Evolutionary conservation across 2,329 filamentous ascomycete species (phyloP), one percentile per base, ranked within the genome.

Genomic region (Sphaerulina populicola): DNA sequence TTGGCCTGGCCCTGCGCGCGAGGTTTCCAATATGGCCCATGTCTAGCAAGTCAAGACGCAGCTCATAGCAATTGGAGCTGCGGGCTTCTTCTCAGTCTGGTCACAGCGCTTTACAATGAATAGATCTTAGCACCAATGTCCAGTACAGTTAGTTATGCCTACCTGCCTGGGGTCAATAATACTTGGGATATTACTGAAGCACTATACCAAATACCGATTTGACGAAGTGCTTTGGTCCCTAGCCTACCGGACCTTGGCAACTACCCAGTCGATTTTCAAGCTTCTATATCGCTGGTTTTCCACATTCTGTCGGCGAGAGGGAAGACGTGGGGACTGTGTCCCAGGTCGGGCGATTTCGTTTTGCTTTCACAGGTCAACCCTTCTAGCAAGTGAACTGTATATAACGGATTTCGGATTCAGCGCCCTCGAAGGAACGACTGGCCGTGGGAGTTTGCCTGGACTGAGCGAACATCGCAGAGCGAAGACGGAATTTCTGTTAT

Each of bases 181-280:
- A 68, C 69, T 0, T 67, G 73, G 21, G 62, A 56, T 14, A 60
- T 63, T 30, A 62, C 70, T 9, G 64, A 67, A 2, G 65, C 55
- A 31, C 62, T 44, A 66, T 77, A 40, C 65, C 66, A 7, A 56
- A 61, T 15, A 55, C 67, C 0, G 67, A 63, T 2, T 68, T 74
- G 9, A 78, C 43, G 69, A 72, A 44, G 68, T 70, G 0, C 64
- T 78, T 0, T 78, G 73, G 73, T 75, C 77, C 48, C 61, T n/a
- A 68, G 6, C 58, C 69, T 2, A 66, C 68, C 4, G 65, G 63
- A 1, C 55, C 65, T n/a, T 1, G 66, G 66, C n/a, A 69, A 60
- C 7, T 73, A 72, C 51, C 66, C 62, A 6, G 73, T 77, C 68
- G 71, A 71, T 0, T 67, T 0, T 57, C 77, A 40, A 73, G 70